A percentile compares a stretch with the other conserved stretches of the same genome.
Conservation (phyloP, 2,329 filamentous ascomycete genomes). For the Teratosphaeria pseudoeucalypti region DNA sequence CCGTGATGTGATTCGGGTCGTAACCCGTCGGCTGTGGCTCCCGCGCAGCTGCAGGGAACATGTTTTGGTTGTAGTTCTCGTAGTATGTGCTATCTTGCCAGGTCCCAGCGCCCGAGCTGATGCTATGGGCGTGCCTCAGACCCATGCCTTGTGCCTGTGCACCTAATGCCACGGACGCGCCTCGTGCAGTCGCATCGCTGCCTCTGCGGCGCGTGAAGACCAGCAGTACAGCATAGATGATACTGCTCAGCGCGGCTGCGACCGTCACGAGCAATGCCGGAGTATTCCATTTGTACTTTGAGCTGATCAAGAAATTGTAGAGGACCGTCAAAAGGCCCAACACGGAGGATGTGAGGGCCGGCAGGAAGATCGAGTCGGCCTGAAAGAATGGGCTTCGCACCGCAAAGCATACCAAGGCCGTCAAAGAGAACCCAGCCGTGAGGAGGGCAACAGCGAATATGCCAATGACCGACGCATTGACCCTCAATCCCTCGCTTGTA, state of each 20-base stretch:
- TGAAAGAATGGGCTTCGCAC: slow-evolving; percentile 38
- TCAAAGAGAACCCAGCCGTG: slow-evolving; percentile 39
- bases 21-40: slow-evolving; percentile 12
- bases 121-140: not conserved
- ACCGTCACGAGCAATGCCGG: slow-evolving; percentile 34
- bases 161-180: not conserved
- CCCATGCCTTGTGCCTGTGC: not conserved
- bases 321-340: slow-evolving; percentile 39
- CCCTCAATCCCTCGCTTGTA: slow-evolving; percentile 27
- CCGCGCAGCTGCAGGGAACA: slow-evolving; percentile 30
- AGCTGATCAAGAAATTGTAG: slow-evolving; percentile 37
- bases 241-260: slow-evolving; percentile 28
- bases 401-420: slow-evolving; percentile 37
- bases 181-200: slow-evolving; percentile 18
- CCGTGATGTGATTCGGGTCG: slow-evolving; percentile 28
- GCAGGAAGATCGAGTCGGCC: slow-evolving; percentile 38
- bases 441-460: slow-evolving; percentile 39
- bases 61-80: slow-evolving; percentile 36
- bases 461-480: slow-evolving; percentile 30
- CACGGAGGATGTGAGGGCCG: slow-evolving; percentile 32
- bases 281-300: slow-evolving; percentile 32
- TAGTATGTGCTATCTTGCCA: slow-evolving; percentile 32
- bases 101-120: slow-evolving; percentile 8
- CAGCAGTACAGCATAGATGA: slow-evolving; percentile 33
- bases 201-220: slow-evolving; percentile 34